phyloP scores from a whole-genome alignment of 192 early-diverging fungal species.

The Coemansia sp. region DNA sequence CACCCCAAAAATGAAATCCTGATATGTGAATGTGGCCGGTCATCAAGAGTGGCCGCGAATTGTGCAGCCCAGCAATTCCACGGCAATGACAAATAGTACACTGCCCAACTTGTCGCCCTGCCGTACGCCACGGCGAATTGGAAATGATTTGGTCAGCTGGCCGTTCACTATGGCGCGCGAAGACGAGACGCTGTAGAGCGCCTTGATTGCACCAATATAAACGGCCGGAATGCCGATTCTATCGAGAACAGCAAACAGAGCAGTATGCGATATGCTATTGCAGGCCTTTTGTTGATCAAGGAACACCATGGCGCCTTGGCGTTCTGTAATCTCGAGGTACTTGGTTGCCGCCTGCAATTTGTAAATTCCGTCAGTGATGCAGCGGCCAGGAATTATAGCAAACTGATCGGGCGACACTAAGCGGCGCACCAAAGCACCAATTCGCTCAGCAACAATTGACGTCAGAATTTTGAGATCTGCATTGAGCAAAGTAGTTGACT shows the following conservation, averaged over 20 bases:
- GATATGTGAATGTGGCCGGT: not conserved
- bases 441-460: not conserved
- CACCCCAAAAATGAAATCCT: not conserved
- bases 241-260: slow-evolving; percentile 12
- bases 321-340: not conserved
- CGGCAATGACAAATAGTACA: slow-evolving; percentile 16
- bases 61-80: slow-evolving; percentile 9
- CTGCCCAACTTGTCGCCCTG: slow-evolving; percentile 10
- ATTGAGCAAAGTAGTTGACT: not conserved
- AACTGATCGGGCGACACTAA: slow-evolving; percentile 8
- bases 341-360: slow-evolving; percentile 10
- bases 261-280: slow-evolving; percentile 10
- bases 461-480: not conserved
- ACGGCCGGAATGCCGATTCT: not conserved
- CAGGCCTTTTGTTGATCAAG: slow-evolving; percentile 25
- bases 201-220: not conserved
- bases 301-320: slow-evolving; percentile 8
- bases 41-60: not conserved
- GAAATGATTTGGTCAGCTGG: not conserved
- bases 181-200: not conserved
- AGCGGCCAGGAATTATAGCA: slow-evolving; percentile 16
- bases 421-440: not conserved
- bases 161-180: not conserved
- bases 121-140: slow-evolving; percentile 1
- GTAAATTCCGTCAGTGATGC: slow-evolving; percentile 15